phyloP scores from a whole-genome alignment of 768 basidiomycete genomes.

The Clitopilus hobsonii region DNA sequence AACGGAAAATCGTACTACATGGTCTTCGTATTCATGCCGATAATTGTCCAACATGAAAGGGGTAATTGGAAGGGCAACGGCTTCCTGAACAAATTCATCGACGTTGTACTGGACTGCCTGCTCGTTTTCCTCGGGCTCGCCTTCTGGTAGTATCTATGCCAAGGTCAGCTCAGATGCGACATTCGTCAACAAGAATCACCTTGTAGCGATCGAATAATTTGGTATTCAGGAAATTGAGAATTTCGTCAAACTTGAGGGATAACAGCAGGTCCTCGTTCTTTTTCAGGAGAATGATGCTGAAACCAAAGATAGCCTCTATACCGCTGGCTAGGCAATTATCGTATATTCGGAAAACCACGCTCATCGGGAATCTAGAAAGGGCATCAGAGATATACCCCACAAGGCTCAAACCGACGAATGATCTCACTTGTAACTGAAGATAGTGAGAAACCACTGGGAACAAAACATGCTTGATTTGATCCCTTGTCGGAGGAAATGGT shows the following conservation, averaged over 20 bases:
- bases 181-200: conserved; percentile 14
- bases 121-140: conserved; percentile 21
- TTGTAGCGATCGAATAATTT: conserved; percentile 83
- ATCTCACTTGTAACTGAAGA: conserved; percentile 89
- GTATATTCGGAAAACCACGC: conserved; percentile 93
- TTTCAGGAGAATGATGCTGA: conserved; percentile 81
- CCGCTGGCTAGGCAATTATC: conserved; percentile 96
- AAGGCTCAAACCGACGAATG: too few relatives aligned
- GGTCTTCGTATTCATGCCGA: conserved; percentile 83
- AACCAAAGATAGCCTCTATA: conserved; percentile 95
- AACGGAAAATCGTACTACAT: conserved; percentile 55
- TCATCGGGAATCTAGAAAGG: conserved; percentile 75
- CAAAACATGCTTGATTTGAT: conserved; percentile 98
- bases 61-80: conserved; percentile 81
- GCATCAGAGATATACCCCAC: conserved; percentile 3
- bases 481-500: conserved; percentile 91
- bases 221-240: conserved; percentile 78
- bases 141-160: conserved; percentile 22
- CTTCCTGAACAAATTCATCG: conserved; percentile 84
- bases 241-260: conserved; percentile 85
- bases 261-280: conserved; percentile 83
- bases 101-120: conserved; percentile 45
- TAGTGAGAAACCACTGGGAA: conserved; percentile 96
- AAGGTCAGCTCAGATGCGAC: neutral
- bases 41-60: conserved; percentile 95